These are phyloP conservation scores for Chalciporus sp. DNA, from an alignment of 1,284 basidiomycete genomes.

Conservation along the genomic window DNA sequence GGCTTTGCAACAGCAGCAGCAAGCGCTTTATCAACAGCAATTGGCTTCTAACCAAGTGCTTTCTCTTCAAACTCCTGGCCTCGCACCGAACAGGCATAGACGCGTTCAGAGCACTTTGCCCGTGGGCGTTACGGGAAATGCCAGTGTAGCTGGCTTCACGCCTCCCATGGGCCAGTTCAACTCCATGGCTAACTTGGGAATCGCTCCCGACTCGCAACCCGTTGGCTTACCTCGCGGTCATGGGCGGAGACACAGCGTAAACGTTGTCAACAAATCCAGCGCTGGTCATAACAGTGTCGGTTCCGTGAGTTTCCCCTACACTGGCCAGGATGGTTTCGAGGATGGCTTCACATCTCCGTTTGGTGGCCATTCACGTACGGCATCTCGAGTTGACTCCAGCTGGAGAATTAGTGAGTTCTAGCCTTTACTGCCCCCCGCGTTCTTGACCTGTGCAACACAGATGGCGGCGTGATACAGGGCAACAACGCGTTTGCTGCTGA, in stretches of 20 bases:
- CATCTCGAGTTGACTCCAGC: conserved; percentile 77
- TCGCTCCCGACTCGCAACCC: conserved; percentile 67
- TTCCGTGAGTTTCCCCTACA: conserved; percentile 55
- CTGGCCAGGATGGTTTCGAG: conserved; percentile 67
- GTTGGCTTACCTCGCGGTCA: conserved; percentile 79
- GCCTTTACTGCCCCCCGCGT: not conserved
- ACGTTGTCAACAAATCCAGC: conserved; percentile 78
- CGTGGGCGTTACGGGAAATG: conserved; percentile 51
- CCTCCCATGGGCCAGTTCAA: conserved; percentile 72
- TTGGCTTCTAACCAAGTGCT: conserved; percentile 76
- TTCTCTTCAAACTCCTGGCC: conserved; percentile 69
- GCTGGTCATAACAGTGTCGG: conserved; percentile 45
- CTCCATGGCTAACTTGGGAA: conserved; percentile 53
- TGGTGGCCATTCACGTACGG: conserved; percentile 76
- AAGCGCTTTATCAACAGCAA: conserved; percentile 85
- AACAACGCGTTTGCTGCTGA: conserved; percentile 73
- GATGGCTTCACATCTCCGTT: conserved; percentile 69
- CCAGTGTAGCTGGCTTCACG: conserved; percentile 49
- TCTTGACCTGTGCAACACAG: conserved; percentile 38
- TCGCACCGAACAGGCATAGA: conserved; percentile 75
- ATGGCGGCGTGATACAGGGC: conserved; percentile 73
- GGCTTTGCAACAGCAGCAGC: conserved; percentile 86
- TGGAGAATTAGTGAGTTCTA: conserved; percentile 82
- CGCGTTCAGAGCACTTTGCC: conserved; percentile 89
- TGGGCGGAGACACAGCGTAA: conserved; percentile 92